Conservation (phyloP, 352 stramenopile species). For the Phytophthora capsici region DNA sequence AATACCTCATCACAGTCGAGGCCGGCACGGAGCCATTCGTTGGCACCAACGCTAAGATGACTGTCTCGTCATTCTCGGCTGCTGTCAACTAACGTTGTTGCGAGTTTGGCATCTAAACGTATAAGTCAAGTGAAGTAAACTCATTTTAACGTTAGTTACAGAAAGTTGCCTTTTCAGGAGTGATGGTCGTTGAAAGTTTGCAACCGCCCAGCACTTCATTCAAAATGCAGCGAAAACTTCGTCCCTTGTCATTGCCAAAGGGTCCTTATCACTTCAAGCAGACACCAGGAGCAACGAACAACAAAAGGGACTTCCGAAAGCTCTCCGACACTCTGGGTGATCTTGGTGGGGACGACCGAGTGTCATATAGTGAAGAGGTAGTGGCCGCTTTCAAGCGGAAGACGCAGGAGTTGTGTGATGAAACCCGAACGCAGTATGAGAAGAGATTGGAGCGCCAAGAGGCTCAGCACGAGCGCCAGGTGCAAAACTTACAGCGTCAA, state of each 20-base stretch:
- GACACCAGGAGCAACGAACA: background rate
- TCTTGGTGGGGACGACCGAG: background rate
- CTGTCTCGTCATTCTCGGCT: constrained; percentile 35
- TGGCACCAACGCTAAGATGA: constrained; percentile 38
- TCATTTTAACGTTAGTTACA: constrained; percentile 1
- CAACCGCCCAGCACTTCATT: constrained; percentile 15
- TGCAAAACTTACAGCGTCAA: constrained; percentile 43
- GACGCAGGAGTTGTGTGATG: constrained; percentile 55
- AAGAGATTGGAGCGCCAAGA: constrained; percentile 53
- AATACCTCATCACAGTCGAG: constrained; percentile 41
- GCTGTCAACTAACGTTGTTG: constrained; percentile 36
- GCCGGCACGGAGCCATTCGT: constrained; percentile 41
- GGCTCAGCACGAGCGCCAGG: constrained; percentile 48
- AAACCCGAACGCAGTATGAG: constrained; percentile 64
- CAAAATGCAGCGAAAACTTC: constrained; percentile 11
- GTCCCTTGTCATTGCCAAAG: background rate
- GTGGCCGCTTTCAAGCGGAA: constrained; percentile 47
- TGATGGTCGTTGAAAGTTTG: constrained; percentile 19
- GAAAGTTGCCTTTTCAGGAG: constrained; percentile 26
- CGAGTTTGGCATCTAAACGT: too few species aligned
- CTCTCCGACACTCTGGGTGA: background rate
- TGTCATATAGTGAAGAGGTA: constrained; percentile 23
- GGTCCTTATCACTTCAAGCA: background rate
- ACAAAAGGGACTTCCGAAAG: background rate
- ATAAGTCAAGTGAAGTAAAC: constrained; percentile 8